Evolutionary conservation across 2,329 filamentous ascomycete species (phyloP), one percentile per base, ranked within the genome.

Genomic region (Phaeoacremonium minimum): DNA sequence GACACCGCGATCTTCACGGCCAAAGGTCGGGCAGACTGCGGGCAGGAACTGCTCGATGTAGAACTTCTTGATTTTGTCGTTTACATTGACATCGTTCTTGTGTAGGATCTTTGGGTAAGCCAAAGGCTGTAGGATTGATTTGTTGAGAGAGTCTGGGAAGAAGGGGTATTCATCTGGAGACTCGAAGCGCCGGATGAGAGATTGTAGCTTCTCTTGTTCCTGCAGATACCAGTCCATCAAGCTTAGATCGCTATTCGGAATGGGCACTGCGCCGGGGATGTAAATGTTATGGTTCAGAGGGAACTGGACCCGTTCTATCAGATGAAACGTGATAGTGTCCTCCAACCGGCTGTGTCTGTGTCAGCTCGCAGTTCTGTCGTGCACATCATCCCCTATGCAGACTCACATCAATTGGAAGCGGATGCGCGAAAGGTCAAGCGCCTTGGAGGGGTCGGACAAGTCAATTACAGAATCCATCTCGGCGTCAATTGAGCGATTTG

Each of bases 231-330:
- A 98, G 71, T 97, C 93, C 60, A 95, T 80, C 58, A 98, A 87
- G 60, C 84, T 89, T 38, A 93, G 75, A 35, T 77, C 58, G 58
- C 71, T 77, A 55, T 80, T 67, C 14, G 88, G 89, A 45, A 97
- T 84, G 19, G 77, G 69, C 31, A 97, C 74, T n/a, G 85, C 87
- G 42, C 85, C 85, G 7, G 88, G 77, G 11, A 69, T 62, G 67
- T 98, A 98, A 63, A 97, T 90, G 52, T 82, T 87, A 56, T 77
- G 71, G 67, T 96, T 97, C 46, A 94, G 75, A 4, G 91, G 88
- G 62, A 97, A 98, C 61, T 98, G 93, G n/a, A 91, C 91, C 28
- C 93, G 84, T 67, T 98, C 93, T 55, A 97, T 97, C 28, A 98
- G 73, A 64, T 95, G 86, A 64, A 95, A 96, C 48, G 87, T 95